Evolutionary conservation across 2,329 filamentous ascomycete species (phyloP).

Genomic region (Colletotrichum liaoningense): DNA sequence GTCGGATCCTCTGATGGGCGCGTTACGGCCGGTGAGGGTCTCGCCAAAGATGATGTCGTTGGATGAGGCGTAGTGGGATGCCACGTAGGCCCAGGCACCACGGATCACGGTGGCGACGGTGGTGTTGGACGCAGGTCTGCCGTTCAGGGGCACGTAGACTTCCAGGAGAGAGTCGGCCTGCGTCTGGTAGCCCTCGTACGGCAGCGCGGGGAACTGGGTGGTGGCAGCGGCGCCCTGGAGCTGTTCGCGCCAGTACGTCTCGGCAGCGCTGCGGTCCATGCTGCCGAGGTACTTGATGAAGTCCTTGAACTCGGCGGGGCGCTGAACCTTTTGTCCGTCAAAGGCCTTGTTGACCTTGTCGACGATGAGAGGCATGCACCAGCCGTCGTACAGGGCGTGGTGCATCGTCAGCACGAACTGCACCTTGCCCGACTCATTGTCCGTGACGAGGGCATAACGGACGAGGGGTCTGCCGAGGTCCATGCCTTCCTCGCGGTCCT

Average conservation of each 20-base stretch:
- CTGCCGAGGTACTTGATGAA: constrained; percentile 60
- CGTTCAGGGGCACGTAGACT: constrained; percentile 57
- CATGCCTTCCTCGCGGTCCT: constrained; percentile 53
- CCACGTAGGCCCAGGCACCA: constrained; percentile 69
- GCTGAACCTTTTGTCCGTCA: constrained; percentile 44
- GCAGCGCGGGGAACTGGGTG: constrained; percentile 61
- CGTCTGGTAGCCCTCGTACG: constrained; percentile 59
- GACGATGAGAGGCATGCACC: constrained; percentile 63
- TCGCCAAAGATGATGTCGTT: constrained; percentile 69
- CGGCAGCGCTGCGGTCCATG: constrained; percentile 52
- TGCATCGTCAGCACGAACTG: constrained; percentile 67
- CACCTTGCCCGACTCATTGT: constrained; percentile 44
- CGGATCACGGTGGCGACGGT: constrained; percentile 68
- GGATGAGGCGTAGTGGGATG: constrained; percentile 63
- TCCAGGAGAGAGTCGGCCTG: constrained; percentile 65
- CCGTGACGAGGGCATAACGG: constrained; percentile 56
- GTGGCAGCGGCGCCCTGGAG: constrained; percentile 55
- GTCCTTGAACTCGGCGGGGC: constrained; percentile 57
- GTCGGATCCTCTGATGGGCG: constrained; percentile 59
- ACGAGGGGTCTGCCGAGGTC: constrained; percentile 59
- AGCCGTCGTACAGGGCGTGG: constrained; percentile 68
- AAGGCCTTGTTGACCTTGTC: constrained; percentile 60
- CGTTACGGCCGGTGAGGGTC: constrained; percentile 68
- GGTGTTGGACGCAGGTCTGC: constrained; percentile 50
- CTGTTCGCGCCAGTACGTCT: constrained; percentile 59